Evolutionary conservation across 371 early-diverging fungal genomes (phyloP).

Genomic region (Lichtheimia ramosa): DNA sequence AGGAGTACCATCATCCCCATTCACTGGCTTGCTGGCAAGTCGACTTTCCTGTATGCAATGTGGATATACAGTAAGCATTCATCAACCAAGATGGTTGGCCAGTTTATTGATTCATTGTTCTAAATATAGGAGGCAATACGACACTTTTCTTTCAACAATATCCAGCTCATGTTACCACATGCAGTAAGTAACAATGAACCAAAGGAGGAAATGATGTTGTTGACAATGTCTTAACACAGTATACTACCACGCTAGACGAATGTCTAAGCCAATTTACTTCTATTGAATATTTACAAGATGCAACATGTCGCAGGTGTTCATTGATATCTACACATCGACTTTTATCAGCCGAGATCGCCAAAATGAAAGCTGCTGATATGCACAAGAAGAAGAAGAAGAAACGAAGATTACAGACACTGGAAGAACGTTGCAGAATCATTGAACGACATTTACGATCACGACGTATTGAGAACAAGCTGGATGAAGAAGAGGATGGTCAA

Average conservation of each 20-base stretch:
- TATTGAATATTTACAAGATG: conserved; percentile 75
- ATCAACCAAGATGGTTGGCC: no score
- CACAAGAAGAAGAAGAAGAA: conserved; percentile 32
- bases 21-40: conserved; percentile 69
- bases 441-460: conserved; percentile 9
- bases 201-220: neutral
- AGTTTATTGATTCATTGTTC: no score
- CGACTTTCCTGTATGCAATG: conserved; percentile 77
- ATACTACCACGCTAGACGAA: conserved; percentile 59
- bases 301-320: conserved; percentile 71
- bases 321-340: conserved; percentile 48
- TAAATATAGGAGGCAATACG: conserved; percentile 68
- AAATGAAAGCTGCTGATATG: conserved; percentile 43
- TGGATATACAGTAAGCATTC: conserved; percentile 61
- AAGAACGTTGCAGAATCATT: conserved; percentile 14
- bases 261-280: conserved; percentile 63
- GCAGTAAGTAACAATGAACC: conserved; percentile 30
- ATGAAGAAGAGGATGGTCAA: conserved; percentile 9
- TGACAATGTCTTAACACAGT: conserved; percentile 18
- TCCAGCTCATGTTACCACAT: conserved; percentile 63
- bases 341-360: conserved; percentile 32
- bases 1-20: conserved; percentile 45
- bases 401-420: conserved; percentile 29
- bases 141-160: conserved; percentile 70
- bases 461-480: conserved; percentile 1